A percentile compares a stretch with the other conserved stretches of the same genome.
These are phyloP conservation scores for Dalbergia cochinchinensis DNA, from an alignment of 306 rosid species.

Conservation along the genomic window DNA sequence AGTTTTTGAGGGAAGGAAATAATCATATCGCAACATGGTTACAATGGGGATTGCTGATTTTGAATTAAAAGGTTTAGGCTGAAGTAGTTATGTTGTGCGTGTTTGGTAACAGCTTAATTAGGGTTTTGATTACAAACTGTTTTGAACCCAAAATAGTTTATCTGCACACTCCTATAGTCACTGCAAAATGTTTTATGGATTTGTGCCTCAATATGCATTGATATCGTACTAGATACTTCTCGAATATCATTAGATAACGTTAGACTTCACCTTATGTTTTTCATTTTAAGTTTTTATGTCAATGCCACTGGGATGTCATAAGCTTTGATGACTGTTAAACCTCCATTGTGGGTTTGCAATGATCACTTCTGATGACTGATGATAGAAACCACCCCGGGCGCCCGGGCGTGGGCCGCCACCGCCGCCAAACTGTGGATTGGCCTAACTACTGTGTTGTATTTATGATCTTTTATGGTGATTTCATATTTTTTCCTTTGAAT, in stretches of 20 bases:
- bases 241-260: not conserved
- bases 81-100: not conserved
- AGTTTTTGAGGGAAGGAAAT: not conserved
- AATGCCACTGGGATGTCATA: not conserved
- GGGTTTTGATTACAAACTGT: too few relatives aligned
- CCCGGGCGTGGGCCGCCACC: too few relatives aligned
- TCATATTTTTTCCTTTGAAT: not conserved
- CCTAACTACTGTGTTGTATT: not conserved
- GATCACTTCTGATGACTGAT: too few relatives aligned
- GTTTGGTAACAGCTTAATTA: not conserved
- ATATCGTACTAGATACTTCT: not conserved
- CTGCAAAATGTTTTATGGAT: not conserved
- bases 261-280: not conserved
- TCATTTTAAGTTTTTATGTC: not conserved
- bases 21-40: not conserved
- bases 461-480: slow-evolving; percentile 1
- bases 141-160: not conserved
- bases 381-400: too few relatives aligned
- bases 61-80: not conserved
- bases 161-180: not conserved
- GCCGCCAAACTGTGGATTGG: too few relatives aligned
- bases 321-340: not conserved
- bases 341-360: not conserved
- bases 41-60: not conserved
- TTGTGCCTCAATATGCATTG: not conserved